Evolutionary conservation across 495 filamentous ascomycete species (phyloP).

Genomic region (Aspergillus hancockii): DNA sequence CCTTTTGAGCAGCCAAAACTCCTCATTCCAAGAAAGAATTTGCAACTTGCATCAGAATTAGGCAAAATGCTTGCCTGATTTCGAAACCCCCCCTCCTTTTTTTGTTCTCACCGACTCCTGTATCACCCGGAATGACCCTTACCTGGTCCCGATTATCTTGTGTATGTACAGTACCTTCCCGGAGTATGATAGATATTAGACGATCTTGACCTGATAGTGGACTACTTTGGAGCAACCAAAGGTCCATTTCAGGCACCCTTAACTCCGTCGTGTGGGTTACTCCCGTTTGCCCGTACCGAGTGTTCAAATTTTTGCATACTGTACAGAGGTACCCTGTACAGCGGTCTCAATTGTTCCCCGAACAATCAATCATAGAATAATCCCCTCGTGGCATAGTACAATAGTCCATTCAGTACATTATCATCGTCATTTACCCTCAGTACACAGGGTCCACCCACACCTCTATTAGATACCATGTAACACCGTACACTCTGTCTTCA

Average conservation of each 20-base stretch:
- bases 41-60: slow-evolving; percentile 4
- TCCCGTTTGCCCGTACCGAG: slow-evolving; percentile 8
- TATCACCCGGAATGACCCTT: neutral
- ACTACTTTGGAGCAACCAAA: neutral
- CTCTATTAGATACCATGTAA: no score
- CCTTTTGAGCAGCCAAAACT: slow-evolving; percentile 12
- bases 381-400: no score
- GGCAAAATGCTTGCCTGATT: slow-evolving; percentile 3
- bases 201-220: neutral
- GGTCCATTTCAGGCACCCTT: neutral
- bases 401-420: no score
- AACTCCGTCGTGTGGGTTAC: neutral
- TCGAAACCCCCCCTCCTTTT: slow-evolving; percentile 4
- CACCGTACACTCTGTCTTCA: no score
- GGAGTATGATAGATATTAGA: neutral
- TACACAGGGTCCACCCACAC: no score
- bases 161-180: neutral
- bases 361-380: neutral
- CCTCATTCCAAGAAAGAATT: slow-evolving; percentile 11
- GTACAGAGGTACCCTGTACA: neutral
- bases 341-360: neutral
- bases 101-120: slow-evolving; percentile 12
- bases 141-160: neutral
- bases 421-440: no score
- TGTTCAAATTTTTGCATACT: neutral